Evolutionary conservation across 208 protist genomes (phyloP), one percentile per base, ranked within the genome.

Genomic region (Leishmania aethiopica): DNA sequence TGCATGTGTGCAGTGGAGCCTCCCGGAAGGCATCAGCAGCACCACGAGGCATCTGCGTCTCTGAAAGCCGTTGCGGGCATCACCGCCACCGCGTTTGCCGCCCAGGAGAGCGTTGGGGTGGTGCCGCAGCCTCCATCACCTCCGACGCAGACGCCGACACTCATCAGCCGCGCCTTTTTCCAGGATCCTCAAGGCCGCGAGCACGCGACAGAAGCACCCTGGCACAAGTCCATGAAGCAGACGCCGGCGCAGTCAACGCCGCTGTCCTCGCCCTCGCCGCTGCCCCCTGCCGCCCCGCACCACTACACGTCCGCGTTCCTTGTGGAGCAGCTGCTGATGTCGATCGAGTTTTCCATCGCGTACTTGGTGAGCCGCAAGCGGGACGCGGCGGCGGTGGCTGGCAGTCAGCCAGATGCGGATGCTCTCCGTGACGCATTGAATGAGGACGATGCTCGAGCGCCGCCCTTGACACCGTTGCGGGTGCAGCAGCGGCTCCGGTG

Each of bases 241-340:
- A 59, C 45, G 49, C 45, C 49, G 32, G 28, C 45, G 13, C 28
- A 53, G 13, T 32, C 49, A 32, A n/a, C 51, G 28, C 32, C 35
- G 25, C 55, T 28, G 32, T 57, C 74, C 19, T 57, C 47, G 5
- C 49, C 37, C 37, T 32, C 74, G 17, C 53, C 75, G 57, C 37
- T 37, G 47, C 75, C 57, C 22, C 19, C 10, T 15, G 49, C 35
- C 59, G 13, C 37, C 40, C 42, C 2, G 45, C 62, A 73, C 69
- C 64, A 79, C 53, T 55, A 75, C 75, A 79, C 69, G 3, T 15
- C 74, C 40, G 80, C 47, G 6, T 35, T 51, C 5, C 40, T 84
- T n/a, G 67, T 84, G 28, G 80, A 84, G 55, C 80, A 79, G 42
- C 80, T 84, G 28, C 66, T 84, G 35, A 55, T 79, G n/a, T 79